Base-by-base conservation (phyloP, 179 eudicot genomes). In the Gypsophila paniculata region DNA sequence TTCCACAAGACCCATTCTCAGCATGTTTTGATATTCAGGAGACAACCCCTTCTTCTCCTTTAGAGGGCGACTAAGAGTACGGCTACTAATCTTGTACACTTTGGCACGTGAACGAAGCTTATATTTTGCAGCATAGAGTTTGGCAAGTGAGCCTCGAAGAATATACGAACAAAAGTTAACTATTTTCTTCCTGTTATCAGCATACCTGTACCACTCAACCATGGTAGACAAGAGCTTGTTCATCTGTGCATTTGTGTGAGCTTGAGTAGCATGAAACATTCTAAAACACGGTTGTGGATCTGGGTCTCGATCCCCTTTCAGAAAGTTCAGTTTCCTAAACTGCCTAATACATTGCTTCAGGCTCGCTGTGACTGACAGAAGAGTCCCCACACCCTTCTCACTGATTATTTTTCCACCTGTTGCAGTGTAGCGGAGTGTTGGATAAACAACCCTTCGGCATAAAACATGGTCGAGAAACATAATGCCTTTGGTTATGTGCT, bases 221-320 rank as follows among this genome's bases (percentile, higher is more conserved):
- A 93, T 89, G 32, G 93, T 89, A 0, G 84, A 80, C 70, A 93
- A 85, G 54, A 91, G 84, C 87, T 93, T 93, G 78, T 93, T 93
- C 98, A 91, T 93, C 76, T 93, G 98, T 2, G 89, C 84, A 79
- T 93, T 93, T 14, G 97, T 91, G 81, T 93, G 98, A 34, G 97
- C 93, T 77, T 93, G 98, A 73, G 96, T 91, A 49, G 98, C 98
- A 74, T 93, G 98, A 79, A 93, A 93, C 98, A 93, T 93, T 80
- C 97, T 83, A 58, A 91, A 93, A 82, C 97, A 93, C 21, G 98
- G 98, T 72, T 93, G 98, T 67, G 98, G 98, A 51, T 93, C 97
- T 2, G 98, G 98, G 76, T 93, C 98, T 65, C 96, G 80, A 73
- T 93, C 98, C 32, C 97, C 98, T 80, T 93, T 93, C 15, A 93